Conservation (phyloP, 1,139 yeast genomes). For the Candida neerlandica region DNA sequence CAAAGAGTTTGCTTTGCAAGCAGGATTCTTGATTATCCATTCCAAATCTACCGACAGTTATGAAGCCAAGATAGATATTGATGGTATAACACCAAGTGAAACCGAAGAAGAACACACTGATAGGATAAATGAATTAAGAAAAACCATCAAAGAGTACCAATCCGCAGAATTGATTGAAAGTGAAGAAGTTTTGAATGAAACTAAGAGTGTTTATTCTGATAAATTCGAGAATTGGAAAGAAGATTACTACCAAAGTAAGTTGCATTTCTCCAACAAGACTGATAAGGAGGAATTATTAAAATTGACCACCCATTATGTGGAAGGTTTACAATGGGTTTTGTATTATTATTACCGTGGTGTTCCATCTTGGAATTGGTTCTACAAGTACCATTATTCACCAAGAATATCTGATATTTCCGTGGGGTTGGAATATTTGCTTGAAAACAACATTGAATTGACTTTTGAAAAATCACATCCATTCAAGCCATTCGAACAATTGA, state of each 20-base stretch:
- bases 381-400: conserved; percentile 86
- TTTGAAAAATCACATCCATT: conserved; percentile 81
- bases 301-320: conserved; percentile 80
- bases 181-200: conserved; percentile 60
- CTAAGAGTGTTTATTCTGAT: conserved; percentile 66
- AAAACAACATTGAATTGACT: conserved; percentile 42
- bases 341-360: conserved; percentile 87
- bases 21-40: conserved; percentile 68
- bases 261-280: conserved; percentile 58
- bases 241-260: conserved; percentile 75
- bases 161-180: conserved; percentile 67
- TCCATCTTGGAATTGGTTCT: conserved; percentile 96
- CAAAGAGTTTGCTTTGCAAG: conserved; percentile 62
- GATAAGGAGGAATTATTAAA: conserved; percentile 59
- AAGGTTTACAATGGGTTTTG: conserved; percentile 95
- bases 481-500: conserved; percentile 91
- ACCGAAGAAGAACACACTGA: conserved; percentile 62
- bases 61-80: conserved; percentile 65
- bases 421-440: conserved; percentile 61
- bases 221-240: conserved; percentile 85
- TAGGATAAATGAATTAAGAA: conserved; percentile 46
- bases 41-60: conserved; percentile 57
- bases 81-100: conserved; percentile 70
- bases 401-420: conserved; percentile 80
- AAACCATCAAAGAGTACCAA: conserved; percentile 65